These are phyloP conservation scores for Mariannaea sp. DNA, from an alignment of 2,329 filamentous ascomycete genomes.

Conservation along the genomic window DNA sequence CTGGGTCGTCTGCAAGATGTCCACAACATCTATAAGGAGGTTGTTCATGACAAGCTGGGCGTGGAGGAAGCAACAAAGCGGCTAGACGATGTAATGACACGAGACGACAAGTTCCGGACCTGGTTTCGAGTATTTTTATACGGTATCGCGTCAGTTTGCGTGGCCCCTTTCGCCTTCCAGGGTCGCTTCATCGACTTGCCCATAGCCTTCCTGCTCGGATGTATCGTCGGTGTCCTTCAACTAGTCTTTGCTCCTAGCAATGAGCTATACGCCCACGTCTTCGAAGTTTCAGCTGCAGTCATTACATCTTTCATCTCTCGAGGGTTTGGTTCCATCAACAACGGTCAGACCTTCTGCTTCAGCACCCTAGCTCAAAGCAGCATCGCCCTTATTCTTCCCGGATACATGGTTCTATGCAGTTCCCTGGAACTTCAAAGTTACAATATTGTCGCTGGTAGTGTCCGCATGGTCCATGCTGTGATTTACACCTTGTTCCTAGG, in stretches of 20 bases:
- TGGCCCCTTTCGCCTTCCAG: constrained; percentile 80
- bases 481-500: constrained; percentile 77
- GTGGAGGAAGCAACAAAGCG: constrained; percentile 70
- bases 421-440: constrained; percentile 71
- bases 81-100: constrained; percentile 59
- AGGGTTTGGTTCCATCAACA: constrained; percentile 68
- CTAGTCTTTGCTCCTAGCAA: constrained; percentile 75
- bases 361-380: constrained; percentile 73
- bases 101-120: constrained; percentile 52
- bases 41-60: constrained; percentile 76
- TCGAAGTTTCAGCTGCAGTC: constrained; percentile 61
- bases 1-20: constrained; percentile 75
- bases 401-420: constrained; percentile 53
- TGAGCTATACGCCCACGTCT: constrained; percentile 65
- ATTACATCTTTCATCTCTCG: constrained; percentile 71
- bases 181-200: constrained; percentile 79
- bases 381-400: constrained; percentile 75
- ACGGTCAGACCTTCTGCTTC: constrained; percentile 69
- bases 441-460: constrained; percentile 72
- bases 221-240: constrained; percentile 74
- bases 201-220: constrained; percentile 75
- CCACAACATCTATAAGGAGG: constrained; percentile 79
- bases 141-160: constrained; percentile 74
- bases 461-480: constrained; percentile 76
- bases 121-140: constrained; percentile 69